A percentile compares a stretch with the other conserved stretches of the same genome.
These are phyloP conservation scores for Hypoxylon sp. DNA, from an alignment of 2,329 filamentous ascomycete genomes.

Conservation along the genomic window DNA sequence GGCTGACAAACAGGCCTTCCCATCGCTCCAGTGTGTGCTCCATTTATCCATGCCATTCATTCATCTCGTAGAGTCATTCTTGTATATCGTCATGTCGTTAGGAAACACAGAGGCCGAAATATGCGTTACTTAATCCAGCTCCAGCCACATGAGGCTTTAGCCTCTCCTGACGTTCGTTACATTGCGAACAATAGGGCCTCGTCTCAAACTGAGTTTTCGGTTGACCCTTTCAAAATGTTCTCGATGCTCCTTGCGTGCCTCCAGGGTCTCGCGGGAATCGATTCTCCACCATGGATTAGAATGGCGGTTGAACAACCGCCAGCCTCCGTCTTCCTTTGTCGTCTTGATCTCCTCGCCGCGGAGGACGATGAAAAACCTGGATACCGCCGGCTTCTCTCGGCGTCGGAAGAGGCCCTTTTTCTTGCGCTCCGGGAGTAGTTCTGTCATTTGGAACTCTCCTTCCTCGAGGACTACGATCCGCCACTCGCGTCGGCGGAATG, in stretches of 20 bases:
- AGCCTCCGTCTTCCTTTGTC: slow-evolving; percentile 43
- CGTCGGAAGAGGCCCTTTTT: slow-evolving; percentile 44
- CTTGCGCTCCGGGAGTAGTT: slow-evolving; percentile 46
- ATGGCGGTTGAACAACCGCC: slow-evolving; percentile 38
- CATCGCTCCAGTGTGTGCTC: background rate
- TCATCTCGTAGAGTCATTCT: slow-evolving; percentile 15
- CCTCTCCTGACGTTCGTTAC: background rate
- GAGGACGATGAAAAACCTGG: slow-evolving; percentile 42
- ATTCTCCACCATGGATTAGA: slow-evolving; percentile 48
- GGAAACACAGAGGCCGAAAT: slow-evolving; percentile 7
- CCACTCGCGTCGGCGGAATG: slow-evolving; percentile 46
- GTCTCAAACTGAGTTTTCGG: slow-evolving; percentile 3
- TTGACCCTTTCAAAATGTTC: slow-evolving; percentile 37
- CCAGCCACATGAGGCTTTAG: background rate
- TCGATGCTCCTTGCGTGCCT: slow-evolving; percentile 34
- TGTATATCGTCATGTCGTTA: slow-evolving; percentile 2
- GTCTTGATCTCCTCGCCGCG: slow-evolving; percentile 46
- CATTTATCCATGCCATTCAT: background rate
- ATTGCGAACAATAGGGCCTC: slow-evolving; percentile 3
- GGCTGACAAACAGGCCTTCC: background rate
- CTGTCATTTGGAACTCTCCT: slow-evolving; percentile 44
- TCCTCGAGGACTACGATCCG: slow-evolving; percentile 43
- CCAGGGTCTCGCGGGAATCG: slow-evolving; percentile 40
- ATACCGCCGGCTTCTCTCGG: slow-evolving; percentile 18
- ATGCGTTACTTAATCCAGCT: background rate